Base-by-base conservation (phyloP, 768 basidiomycete genomes). In the Mycena haematopus region DNA sequence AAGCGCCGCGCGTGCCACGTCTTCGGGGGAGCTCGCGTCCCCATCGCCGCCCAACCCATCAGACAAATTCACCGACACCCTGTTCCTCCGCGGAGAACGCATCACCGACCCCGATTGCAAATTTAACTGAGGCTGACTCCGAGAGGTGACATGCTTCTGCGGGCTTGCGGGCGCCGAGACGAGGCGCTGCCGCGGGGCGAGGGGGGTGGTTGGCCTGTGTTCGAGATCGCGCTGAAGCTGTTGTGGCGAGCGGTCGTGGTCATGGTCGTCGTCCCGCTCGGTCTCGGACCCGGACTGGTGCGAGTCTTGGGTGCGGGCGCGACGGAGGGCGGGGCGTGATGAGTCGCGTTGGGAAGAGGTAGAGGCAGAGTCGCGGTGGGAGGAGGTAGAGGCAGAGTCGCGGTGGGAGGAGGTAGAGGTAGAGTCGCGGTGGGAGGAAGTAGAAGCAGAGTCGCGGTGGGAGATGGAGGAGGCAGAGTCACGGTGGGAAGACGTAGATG, bases 261-360 rank as follows among this genome's bases (percentile, higher is more conserved):
- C 52, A 64, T 46, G 15, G 21, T 35, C n/a, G 47, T 65, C 56
- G 62, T 92, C 91, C 46, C 90, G 86, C 73, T 93, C 92, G 0
- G 92, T 93, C 73, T 93, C 92, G 2, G 91, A 93, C 33, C 92
- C 92, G 8, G 91, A 93, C 56, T 82, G 80, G 33, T 74, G 66
- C 40, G 40, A 42, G 52, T 77, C 78, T 52, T 77, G 76, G 35
- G 59, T 79, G 72, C 8, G 78, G 70, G 59, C 72, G 66, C 27
- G 75, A 70, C 56, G 78, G 74, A 59, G 67, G 74, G 61, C 76
- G 76, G 56, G 79, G 77, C 25, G 80, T 56, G 21, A 63, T 19
- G 40, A 42, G 40, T 42, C 2, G 19, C 53, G 25, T 66, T 29
- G 73, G 68, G 66, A 40, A 19, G 53, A 29, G 33, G 13, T 17